Evolutionary conservation across 352 stramenopile species (phyloP).

Genomic region (Pythium myriotylum): DNA sequence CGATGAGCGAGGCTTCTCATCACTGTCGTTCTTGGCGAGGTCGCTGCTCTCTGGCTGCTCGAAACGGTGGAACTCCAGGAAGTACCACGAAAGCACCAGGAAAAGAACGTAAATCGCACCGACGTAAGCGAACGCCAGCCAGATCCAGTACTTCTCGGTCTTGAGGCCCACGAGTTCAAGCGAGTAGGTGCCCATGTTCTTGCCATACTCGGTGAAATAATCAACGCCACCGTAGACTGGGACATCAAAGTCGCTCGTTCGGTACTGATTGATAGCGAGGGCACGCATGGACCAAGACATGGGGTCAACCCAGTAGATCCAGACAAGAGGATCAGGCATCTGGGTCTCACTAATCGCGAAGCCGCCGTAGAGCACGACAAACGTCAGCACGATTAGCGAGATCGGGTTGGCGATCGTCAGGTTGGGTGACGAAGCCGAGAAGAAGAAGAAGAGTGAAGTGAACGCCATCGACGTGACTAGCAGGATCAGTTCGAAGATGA

Average conservation of each 20-base stretch:
- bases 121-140: conserved; percentile 16
- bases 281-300: conserved; percentile 44
- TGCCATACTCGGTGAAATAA: conserved; percentile 32
- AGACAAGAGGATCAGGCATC: conserved; percentile 50
- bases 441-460: conserved; percentile 48
- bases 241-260: conserved; percentile 30
- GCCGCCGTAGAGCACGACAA: conserved; percentile 58
- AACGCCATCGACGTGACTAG: conserved; percentile 50
- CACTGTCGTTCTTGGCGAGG: background rate
- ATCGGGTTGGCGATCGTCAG: conserved; percentile 47
- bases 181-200: conserved; percentile 41
- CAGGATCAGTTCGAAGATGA: conserved; percentile 44
- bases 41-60: conserved; percentile 6
- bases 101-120: conserved; percentile 18
- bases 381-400: conserved; percentile 36
- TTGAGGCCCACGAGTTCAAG: conserved; percentile 34
- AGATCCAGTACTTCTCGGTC: conserved; percentile 27
- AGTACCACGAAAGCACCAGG: conserved; percentile 1
- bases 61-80: conserved; percentile 27
- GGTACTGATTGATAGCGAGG: conserved; percentile 45
- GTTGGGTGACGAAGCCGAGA: conserved; percentile 33
- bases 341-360: conserved; percentile 53
- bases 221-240: conserved; percentile 40
- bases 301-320: conserved; percentile 64
- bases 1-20: background rate